phyloP scores from a whole-genome alignment of 1,284 basidiomycete genomes.

The Ceratobasidium sp. region DNA sequence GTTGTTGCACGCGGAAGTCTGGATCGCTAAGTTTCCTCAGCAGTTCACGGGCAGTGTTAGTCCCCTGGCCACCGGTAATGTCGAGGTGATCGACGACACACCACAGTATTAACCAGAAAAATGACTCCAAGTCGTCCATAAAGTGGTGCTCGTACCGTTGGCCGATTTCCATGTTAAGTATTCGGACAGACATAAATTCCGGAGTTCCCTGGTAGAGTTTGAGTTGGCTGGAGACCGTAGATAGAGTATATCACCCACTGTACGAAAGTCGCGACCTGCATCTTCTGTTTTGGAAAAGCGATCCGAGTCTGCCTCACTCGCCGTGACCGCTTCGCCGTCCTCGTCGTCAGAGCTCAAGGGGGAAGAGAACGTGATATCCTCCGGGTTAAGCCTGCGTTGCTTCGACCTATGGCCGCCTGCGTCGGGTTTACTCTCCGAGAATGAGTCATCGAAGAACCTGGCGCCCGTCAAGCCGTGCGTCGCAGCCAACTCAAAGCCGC shows the following conservation, averaged over 20 bases:
- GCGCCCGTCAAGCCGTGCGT: background rate
- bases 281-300: background rate
- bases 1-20: background rate
- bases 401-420: background rate
- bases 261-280: background rate
- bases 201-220: background rate
- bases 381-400: background rate
- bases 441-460: no score
- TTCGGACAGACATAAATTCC: slow-evolving; percentile 1
- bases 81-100: slow-evolving; percentile 14
- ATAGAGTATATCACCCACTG: background rate
- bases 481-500: slow-evolving; percentile 11
- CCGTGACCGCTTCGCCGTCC: background rate
- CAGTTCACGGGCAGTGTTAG: background rate
- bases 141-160: background rate
- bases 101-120: slow-evolving; percentile 20
- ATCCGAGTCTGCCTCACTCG: background rate
- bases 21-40: background rate
- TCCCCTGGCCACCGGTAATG: background rate
- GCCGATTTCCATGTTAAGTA: background rate
- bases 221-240: background rate
- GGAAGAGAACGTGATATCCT: background rate
- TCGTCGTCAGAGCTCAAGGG: background rate
- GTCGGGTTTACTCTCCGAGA: no score
- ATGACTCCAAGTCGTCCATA: slow-evolving; percentile 22